Base-by-base conservation (phyloP, 2,329 filamentous ascomycete species). In the Arthrobotrys sinensis region DNA sequence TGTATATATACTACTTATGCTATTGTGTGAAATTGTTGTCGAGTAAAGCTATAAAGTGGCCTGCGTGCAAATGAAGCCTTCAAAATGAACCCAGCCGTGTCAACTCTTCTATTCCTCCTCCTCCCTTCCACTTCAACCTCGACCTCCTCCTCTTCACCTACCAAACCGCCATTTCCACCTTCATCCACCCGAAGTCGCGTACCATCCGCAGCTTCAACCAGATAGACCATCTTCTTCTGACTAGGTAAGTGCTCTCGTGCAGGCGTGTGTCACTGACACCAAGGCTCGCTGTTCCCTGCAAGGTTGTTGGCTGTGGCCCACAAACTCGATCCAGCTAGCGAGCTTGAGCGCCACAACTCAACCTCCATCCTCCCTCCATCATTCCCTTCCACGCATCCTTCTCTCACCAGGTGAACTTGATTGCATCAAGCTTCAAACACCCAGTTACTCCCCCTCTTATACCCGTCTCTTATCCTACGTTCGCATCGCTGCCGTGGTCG, bases 301-400 rank as follows among this genome's bases (percentile, higher is more conserved):
- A 60, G 55, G 36, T 60, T 60, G 55, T 60, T 60, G 55, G 55
- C 19, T 68, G 65, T 68, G 50, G 50, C 48, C 65, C 38, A 68
- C 65, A 68, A 68, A 68, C 65, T 68, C 50, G 48, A 52, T 45
- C 34, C n/a, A 45, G 50, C 43, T 53, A 70, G 43, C 65, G 38
- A 69, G 52, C 70, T 63, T 48, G 36, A 53, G 63, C 63, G 63
- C 63, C 63, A 52, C 70, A 75, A 75, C 70, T 28, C 60, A 69
- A 76, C 63, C 64, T 65, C 50, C 50, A 57, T 57, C 60, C 60
- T 38, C 52, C 60, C 60, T 55, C 57, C 68, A 46, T 57, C 68
- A 32, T 55, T 43, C 36, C 67, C 46, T 57, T 36, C 57, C 57
- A 65, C 57, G 19, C 50, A 67, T 55, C 48, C 60, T 71, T 57